These are phyloP conservation scores for Madurella fahalii DNA, from an alignment of 2,329 filamentous ascomycete genomes.

Conservation along the genomic window DNA sequence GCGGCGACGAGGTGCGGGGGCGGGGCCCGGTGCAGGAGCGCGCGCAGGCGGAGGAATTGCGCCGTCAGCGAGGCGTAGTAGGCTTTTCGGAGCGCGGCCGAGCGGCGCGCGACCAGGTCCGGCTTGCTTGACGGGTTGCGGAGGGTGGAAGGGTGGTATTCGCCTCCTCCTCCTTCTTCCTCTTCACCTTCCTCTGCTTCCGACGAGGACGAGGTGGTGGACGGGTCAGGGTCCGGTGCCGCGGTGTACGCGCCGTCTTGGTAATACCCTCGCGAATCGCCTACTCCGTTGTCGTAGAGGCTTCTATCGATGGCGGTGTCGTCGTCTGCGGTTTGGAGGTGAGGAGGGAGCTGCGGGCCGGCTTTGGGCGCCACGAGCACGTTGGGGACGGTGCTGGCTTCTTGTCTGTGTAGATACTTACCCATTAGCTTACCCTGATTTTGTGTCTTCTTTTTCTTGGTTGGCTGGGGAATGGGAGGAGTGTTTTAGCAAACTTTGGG, in stretches of 20 bases:
- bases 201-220: conserved; percentile 21
- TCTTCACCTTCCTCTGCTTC: conserved; percentile 28
- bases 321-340: conserved; percentile 32
- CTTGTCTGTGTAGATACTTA: conserved; percentile 55
- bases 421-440: conserved; percentile 42
- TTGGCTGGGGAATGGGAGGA: conserved; percentile 14
- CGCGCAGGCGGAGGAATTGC: conserved; percentile 63
- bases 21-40: conserved; percentile 53
- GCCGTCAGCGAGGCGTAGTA: conserved; percentile 65
- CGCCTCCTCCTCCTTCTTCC: conserved; percentile 27
- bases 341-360: conserved; percentile 47
- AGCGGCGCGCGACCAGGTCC: conserved; percentile 26
- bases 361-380: conserved; percentile 61
- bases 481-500: conserved; percentile 29
- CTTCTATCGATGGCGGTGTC: conserved; percentile 33
- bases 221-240: conserved; percentile 39
- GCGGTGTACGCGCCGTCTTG: conserved; percentile 76
- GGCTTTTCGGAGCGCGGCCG: conserved; percentile 50
- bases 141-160: neutral
- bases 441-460: neutral
- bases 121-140: neutral
- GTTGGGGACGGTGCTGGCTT: conserved; percentile 71
- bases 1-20: conserved; percentile 49
- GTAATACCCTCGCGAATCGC: conserved; percentile 62
- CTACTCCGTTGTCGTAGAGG: conserved; percentile 46